Evolutionary conservation across 371 early-diverging fungal species (phyloP), one percentile per base, ranked within the genome.

Genomic region (Phascolomyces articulosus): DNA sequence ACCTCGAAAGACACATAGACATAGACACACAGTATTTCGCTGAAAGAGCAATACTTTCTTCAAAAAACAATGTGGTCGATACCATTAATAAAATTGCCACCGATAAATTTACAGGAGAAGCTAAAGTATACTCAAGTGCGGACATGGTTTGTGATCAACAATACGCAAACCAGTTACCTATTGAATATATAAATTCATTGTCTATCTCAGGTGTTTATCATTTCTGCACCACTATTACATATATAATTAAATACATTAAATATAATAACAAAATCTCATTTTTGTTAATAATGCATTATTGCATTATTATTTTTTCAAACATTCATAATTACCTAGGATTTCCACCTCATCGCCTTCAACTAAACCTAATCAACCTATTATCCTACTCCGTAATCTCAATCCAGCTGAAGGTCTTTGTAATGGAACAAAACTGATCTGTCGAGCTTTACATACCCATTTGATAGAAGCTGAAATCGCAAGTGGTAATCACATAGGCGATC

Each of bases 351-450:
- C 26, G 60, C 27, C 40, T 75, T 7, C 9, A 20, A 10, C 55
- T 74, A 20, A 74, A 27, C 18, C 62, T 9, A 58, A 68, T 10
- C 58, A 55, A 16, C 76, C 76, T 21, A 55, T 75, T 26, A 70
- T 75, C 47, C 63, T 74, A 16, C 44, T 76, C 10, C 56, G 75
- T 20, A 79, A 74, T 34, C 38, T 79, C 6, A 34, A 70, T 31
- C 69, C 66, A 3, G 28, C 31, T 11, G 16, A 38, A 11, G 71
- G 73, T 16, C 62, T 76, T 10, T 76, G 74, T 66, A 72, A 74
- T 60, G 70, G 74, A 9, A 74, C 71, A 20, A 31, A 66, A 13
- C 63, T 75, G 4, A 72, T 73, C 41, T 49, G 61, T 10, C 38
- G 64, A 27, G 38, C 24, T 7, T 41, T 70, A 6, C 24, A 23